Conservation (phyloP, 257 asterid species). For the Fraxinus cuspidata region DNA sequence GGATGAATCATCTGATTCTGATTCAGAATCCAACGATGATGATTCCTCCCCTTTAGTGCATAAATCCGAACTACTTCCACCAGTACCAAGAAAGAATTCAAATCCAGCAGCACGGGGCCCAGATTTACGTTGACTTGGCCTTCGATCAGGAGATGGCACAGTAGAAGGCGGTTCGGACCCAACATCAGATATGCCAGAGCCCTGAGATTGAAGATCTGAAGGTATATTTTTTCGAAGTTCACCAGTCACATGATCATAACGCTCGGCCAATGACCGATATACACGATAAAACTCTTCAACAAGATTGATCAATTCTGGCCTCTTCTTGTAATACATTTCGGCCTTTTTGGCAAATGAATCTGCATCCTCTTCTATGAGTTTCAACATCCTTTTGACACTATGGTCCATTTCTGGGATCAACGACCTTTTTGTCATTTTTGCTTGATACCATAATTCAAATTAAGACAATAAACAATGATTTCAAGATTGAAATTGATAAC, state of each 20-base stretch:
- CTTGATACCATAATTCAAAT: background rate
- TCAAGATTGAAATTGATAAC: background rate
- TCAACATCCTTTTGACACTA: constrained; percentile 61
- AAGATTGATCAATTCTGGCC: constrained; percentile 64
- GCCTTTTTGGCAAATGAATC: constrained; percentile 79
- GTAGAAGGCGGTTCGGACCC: constrained; percentile 69
- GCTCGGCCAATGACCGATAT: constrained; percentile 69
- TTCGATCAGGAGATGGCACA: constrained; percentile 49
- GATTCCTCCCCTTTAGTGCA: constrained; percentile 63
- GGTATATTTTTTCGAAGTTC: constrained; percentile 66
- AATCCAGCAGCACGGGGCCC: constrained; percentile 97
- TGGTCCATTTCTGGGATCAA: constrained; percentile 70
- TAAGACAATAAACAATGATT: constrained; percentile 3
- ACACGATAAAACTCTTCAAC: constrained; percentile 72
- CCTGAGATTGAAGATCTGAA: constrained; percentile 86
- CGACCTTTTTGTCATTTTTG: constrained; percentile 34
- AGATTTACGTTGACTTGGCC: constrained; percentile 48
- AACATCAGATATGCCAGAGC: constrained; percentile 73
- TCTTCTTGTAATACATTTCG: constrained; percentile 64
- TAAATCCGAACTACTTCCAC: constrained; percentile 57
- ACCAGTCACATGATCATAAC: constrained; percentile 61
- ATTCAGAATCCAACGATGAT: constrained; percentile 70
- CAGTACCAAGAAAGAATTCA: constrained; percentile 62
- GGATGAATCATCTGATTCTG: constrained; percentile 85
- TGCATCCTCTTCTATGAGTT: constrained; percentile 75